These are phyloP conservation scores for Pulveroboletus sp. DNA, from an alignment of 768 basidiomycete species.

Conservation along the genomic window DNA sequence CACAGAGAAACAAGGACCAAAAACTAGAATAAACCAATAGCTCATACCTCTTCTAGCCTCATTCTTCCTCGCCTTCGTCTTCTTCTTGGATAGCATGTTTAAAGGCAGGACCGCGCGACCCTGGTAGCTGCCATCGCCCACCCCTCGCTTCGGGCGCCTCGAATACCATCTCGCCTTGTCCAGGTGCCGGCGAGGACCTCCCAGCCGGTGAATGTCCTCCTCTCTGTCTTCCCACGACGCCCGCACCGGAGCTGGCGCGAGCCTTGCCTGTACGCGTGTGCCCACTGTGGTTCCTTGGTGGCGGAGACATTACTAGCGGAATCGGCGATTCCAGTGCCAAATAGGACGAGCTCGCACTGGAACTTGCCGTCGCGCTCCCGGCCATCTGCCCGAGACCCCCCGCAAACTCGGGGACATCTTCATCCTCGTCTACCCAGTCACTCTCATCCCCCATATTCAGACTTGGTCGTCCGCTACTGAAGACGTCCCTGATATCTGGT, in stretches of 20 bases:
- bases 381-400: conserved; percentile 72
- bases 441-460: conserved; percentile 69
- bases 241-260: conserved; percentile 21
- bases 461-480: conserved; percentile 59
- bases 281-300: conserved; percentile 46
- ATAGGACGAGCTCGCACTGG: conserved; percentile 24
- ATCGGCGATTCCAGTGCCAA: conserved; percentile 36
- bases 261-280: conserved; percentile 36
- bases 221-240: conserved; percentile 39
- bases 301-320: conserved; percentile 44
- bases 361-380: conserved; percentile 25
- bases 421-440: conserved; percentile 89
- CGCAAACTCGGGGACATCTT: conserved; percentile 66
- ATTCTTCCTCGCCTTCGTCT: conserved; percentile 81
- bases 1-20: conserved; percentile 5
- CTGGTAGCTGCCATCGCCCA: conserved; percentile 67
- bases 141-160: conserved; percentile 50
- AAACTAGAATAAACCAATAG: conserved; percentile 5
- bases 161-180: conserved; percentile 40
- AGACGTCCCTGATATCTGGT: conserved; percentile 68
- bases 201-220: conserved; percentile 59
- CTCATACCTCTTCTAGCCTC: conserved; percentile 9
- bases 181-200: conserved; percentile 57
- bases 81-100: conserved; percentile 77
- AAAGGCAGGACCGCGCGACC: conserved; percentile 68